Base-by-base conservation (phyloP, 2,329 filamentous ascomycete species). In the Trichoderma sp. region DNA sequence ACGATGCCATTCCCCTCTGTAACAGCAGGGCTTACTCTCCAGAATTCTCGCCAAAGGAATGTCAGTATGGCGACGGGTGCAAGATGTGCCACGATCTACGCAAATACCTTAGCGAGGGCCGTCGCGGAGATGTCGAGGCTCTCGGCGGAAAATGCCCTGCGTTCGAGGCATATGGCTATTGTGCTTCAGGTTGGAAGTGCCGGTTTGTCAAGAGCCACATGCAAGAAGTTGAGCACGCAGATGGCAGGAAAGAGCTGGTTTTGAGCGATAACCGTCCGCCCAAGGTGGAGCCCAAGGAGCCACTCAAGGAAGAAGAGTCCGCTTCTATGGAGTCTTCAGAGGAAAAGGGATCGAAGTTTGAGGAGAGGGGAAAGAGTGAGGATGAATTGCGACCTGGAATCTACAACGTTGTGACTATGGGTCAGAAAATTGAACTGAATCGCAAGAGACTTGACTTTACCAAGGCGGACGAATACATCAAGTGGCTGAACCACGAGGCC, bases 101-200 rank as follows among this genome's bases (percentile, higher is more conserved):
- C 70, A 90, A 89, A 76, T 99, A 99, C 76, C 82, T 99, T 58
- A 87, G 86, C 35, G 88, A 95, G 67, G 91, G 93, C 70, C 94
- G 94, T 71, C 88, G 92, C 53, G 88, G 88, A 69, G 92, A 98
- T 75, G 83, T 97, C 45, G 85, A 86, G 5, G 92, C 91, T 0
- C 90, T 97, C 74, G 85, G 84, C 50, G 91, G 92, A 7, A 84
- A 90, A 70, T 99, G 95, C 75, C 94, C 94, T 0, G 86, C 97
- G 9, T 97, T 89, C 78, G 89, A 92, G 71, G 83, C 84, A 17
- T 87, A 90, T 71, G 94, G 94, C 13, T 87, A 84, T 70, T 99
- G 95, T 74, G 85, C 87, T 58, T 87, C 90, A 15, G 95, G 95
- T 6, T 99, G 94, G 94, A 97, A 94, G 77, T 99, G 95, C 77